Evolutionary conservation across 148 eudicot genomes (phyloP), one percentile per base, ranked within the genome.

Genomic region (Bassia scoparia): DNA sequence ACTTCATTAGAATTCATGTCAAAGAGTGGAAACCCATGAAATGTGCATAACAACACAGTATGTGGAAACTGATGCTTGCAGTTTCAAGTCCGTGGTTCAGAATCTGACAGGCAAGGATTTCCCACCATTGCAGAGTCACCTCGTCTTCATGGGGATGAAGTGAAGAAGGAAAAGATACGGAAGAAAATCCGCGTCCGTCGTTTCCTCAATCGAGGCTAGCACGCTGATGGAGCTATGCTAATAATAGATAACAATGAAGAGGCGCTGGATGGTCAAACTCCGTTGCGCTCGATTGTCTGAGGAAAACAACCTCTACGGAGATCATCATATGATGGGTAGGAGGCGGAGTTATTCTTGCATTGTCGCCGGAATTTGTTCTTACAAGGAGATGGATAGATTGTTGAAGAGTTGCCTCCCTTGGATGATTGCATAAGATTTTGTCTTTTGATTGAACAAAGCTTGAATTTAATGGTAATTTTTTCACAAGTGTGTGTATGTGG

Each of bases 81-180:
- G 87, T 72, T 92, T 92, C 76, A 92, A 89, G 56, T 88, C 97
- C 3, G 89, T 92, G 9, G 97, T 92, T 24, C 97, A 92, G 68
- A 84, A 78, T 24, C 87, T 92, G 49, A 92, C 97, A 38, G 97
- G 97, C 0, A 92, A 86, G 35, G 84, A 92, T 43, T 69, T n/a
- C n/a, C 90, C 4, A 70, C 64, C 18, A 71, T 61, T 14, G 55
- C 81, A 4, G 71, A 70, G 15, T 53, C 71, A 17, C 64, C 71
- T 6, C 50, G 7, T 34, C 56, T 0, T 43, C 65, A 37, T 26
- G 30, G 49, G 58, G 20, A 64, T 24, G 56, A 17, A 27, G 49
- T 33, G 37, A 61, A 20, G n/a, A 43, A 53, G 29, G 69, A 73
- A 67, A 29, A 7, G 48, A 12, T 26, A 62, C 10, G 7, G 41